These are phyloP conservation scores for Turnera subulata DNA, from an alignment of 345 rosid genomes.

Conservation along the genomic window DNA sequence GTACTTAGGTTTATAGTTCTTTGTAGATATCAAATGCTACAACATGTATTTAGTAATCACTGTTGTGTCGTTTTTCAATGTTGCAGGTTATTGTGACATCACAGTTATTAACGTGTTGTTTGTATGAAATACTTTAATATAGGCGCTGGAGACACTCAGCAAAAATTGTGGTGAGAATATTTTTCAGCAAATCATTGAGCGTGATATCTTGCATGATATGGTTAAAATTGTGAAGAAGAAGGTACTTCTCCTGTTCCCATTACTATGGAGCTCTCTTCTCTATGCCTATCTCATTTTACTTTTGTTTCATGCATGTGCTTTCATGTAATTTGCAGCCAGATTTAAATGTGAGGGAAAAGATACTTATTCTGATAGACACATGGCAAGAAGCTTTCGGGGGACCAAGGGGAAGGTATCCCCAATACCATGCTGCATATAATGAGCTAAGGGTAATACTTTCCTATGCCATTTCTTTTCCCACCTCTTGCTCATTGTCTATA, in stretches of 20 bases:
- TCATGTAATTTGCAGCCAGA: slow-evolving; percentile 67
- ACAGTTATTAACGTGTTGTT: background rate
- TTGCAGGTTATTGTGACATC: background rate
- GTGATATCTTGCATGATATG: slow-evolving; percentile 92
- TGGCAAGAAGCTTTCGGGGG: slow-evolving; percentile 93
- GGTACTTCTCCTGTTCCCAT: slow-evolving; percentile 39
- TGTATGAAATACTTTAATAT: slow-evolving; percentile 17
- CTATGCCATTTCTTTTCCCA: no score
- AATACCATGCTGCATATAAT: slow-evolving; percentile 74
- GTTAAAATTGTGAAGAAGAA: slow-evolving; percentile 95
- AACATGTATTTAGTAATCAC: no score
- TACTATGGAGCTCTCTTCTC: slow-evolving; percentile 9
- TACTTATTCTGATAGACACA: slow-evolving; percentile 58
- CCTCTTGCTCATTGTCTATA: background rate
- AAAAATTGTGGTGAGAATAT: slow-evolving; percentile 90
- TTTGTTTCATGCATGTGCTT: slow-evolving; percentile 1
- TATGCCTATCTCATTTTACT: slow-evolving; percentile 3
- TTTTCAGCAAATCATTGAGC: slow-evolving; percentile 82
- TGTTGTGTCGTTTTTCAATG: background rate
- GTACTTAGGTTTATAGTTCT: no score
- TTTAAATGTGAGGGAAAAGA: slow-evolving; percentile 85
- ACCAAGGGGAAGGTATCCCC: slow-evolving; percentile 76
- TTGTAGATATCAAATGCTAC: no score
- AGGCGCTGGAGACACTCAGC: slow-evolving; percentile 93
- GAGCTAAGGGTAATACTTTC: slow-evolving; percentile 70